Conservation (phyloP, 495 filamentous ascomycete genomes). For the Hyaloscypha variabilis region DNA sequence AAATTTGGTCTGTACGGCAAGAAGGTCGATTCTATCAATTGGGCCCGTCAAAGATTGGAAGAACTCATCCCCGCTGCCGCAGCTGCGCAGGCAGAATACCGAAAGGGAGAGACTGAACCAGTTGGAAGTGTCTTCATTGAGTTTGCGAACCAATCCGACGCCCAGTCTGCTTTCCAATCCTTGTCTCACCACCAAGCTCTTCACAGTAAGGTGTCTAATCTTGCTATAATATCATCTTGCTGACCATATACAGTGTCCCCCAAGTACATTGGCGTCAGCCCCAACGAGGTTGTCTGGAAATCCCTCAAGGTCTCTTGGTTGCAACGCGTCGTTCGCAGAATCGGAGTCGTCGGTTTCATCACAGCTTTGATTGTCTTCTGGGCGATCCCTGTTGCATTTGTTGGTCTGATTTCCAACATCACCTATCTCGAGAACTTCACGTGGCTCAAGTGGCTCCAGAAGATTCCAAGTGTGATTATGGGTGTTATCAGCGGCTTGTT, state of each 20-base stretch:
- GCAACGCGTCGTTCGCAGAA: conserved; percentile 74
- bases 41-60: conserved; percentile 81
- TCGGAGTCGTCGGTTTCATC: conserved; percentile 71
- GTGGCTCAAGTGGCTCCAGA: conserved; percentile 75
- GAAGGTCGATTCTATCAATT: conserved; percentile 95
- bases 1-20: conserved; percentile 75
- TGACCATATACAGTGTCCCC: conserved; percentile 61
- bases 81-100: conserved; percentile 72
- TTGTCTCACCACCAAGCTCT: conserved; percentile 87
- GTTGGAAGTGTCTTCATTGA: conserved; percentile 87
- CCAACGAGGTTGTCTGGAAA: conserved; percentile 86
- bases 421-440: conserved; percentile 61
- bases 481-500: conserved; percentile 87
- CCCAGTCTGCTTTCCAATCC: conserved; percentile 84
- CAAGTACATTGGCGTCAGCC: conserved; percentile 83
- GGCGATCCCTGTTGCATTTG: conserved; percentile 88
- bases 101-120: conserved; percentile 65
- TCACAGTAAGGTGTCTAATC: conserved; percentile 51
- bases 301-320: conserved; percentile 89
- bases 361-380: conserved; percentile 87
- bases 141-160: conserved; percentile 78
- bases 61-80: conserved; percentile 81
- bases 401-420: conserved; percentile 88
- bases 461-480: conserved; percentile 69
- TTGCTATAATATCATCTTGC: background rate